Conservation (phyloP, 208 protist genomes). For the Wallacemonas collosoma region DNA sequence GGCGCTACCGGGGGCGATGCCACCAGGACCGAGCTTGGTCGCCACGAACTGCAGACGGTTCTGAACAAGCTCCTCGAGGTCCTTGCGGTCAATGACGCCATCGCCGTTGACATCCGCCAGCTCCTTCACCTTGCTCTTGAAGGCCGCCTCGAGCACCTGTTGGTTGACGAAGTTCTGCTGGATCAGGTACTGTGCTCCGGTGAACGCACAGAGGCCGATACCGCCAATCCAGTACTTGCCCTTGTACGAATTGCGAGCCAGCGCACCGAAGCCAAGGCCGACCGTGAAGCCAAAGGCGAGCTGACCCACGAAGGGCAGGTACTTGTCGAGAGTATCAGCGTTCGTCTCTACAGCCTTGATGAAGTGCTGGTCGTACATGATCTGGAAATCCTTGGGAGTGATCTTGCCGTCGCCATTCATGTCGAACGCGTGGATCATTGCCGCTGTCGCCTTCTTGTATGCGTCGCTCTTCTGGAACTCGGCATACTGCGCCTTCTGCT, state of each 20-base stretch:
- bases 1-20: conserved; percentile 50
- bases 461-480: conserved; percentile 45
- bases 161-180: conserved; percentile 69
- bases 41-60: conserved; percentile 59
- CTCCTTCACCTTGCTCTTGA: conserved; percentile 51
- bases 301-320: conserved; percentile 55
- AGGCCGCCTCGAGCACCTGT: conserved; percentile 37
- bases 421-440: conserved; percentile 45
- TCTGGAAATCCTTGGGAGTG: conserved; percentile 66
- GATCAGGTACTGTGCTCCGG: conserved; percentile 54
- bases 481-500: conserved; percentile 35
- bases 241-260: conserved; percentile 47
- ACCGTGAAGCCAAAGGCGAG: conserved; percentile 46
- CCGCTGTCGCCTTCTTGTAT: conserved; percentile 25
- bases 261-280: conserved; percentile 35
- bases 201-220: conserved; percentile 40
- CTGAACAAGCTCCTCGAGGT: conserved; percentile 53
- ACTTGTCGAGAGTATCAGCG: conserved; percentile 36
- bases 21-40: conserved; percentile 63
- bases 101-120: conserved; percentile 60
- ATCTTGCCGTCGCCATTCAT: conserved; percentile 68
- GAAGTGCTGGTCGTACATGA: conserved; percentile 60
- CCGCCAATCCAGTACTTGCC: conserved; percentile 43
- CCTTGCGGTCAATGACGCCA: conserved; percentile 51
- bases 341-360: conserved; percentile 32